A percentile compares a stretch with the other conserved stretches of the same genome.
Conservation (phyloP, 805 yeast genomes). For the Cyberlindnera xishuangbannaensis region DNA sequence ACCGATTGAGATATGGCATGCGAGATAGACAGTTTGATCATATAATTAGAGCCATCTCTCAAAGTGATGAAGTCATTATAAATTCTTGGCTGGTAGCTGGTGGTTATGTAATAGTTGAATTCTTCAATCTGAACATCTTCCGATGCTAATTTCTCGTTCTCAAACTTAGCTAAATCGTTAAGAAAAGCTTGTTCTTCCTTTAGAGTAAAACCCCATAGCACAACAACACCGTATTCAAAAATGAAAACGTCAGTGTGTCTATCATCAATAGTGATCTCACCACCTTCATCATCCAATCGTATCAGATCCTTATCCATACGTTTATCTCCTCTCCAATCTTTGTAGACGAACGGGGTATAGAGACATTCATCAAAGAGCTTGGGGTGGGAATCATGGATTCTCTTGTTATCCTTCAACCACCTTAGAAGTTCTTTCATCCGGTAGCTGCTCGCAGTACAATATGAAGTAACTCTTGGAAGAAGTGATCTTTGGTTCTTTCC, state of each 20-base stretch:
- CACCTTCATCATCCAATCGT: constrained; percentile 88
- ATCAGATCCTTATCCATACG: constrained; percentile 44
- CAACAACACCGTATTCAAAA: constrained; percentile 96
- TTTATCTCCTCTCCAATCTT: constrained; percentile 65
- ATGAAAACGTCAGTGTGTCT: constrained; percentile 74
- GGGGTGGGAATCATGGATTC: constrained; percentile 73
- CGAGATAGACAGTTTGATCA: constrained; percentile 88
- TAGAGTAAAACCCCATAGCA: constrained; percentile 90
- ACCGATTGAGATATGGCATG: constrained; percentile 96
- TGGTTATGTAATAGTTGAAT: constrained; percentile 90
- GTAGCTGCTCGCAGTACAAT: constrained; percentile 92
- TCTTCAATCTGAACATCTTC: constrained; percentile 95
- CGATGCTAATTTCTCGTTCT: constrained; percentile 80
- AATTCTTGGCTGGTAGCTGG: constrained; percentile 89
- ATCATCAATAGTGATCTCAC: constrained; percentile 84
- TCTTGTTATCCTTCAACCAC: constrained; percentile 77
- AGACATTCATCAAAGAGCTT: constrained; percentile 91
- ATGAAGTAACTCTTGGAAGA: constrained; percentile 91
- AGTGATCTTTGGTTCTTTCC: constrained; percentile 72
- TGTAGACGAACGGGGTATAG: constrained; percentile 81
- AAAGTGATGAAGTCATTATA: constrained; percentile 93
- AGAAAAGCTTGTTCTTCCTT: constrained; percentile 80
- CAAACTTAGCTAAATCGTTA: constrained; percentile 83
- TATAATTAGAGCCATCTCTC: constrained; percentile 82
- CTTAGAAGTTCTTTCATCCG: constrained; percentile 80